Conservation (phyloP, 768 basidiomycete genomes). For the Scleroderma bovista region DNA sequence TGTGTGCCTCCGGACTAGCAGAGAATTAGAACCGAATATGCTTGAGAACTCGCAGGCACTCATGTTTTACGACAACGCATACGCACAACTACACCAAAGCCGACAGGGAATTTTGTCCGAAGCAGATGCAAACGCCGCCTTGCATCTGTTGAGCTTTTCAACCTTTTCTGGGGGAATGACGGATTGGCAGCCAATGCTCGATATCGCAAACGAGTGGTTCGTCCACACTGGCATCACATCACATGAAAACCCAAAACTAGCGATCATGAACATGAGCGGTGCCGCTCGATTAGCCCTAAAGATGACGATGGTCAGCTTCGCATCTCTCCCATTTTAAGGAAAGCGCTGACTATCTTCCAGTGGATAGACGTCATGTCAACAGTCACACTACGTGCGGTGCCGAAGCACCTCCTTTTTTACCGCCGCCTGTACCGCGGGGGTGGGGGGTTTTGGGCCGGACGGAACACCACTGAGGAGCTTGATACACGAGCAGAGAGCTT, state of each 20-base stretch:
- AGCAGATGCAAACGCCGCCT: slow-evolving; percentile 69
- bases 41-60: slow-evolving; percentile 54
- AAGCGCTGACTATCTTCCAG: slow-evolving; percentile 33
- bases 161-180: slow-evolving; percentile 61
- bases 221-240: slow-evolving; percentile 55
- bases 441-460: slow-evolving; percentile 39
- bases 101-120: slow-evolving; percentile 52
- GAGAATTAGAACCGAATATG: slow-evolving; percentile 53
- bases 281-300: slow-evolving; percentile 59
- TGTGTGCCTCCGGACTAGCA: slow-evolving; percentile 53
- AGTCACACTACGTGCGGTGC: slow-evolving; percentile 52
- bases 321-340: not conserved
- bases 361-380: slow-evolving; percentile 77
- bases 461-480: slow-evolving; percentile 31
- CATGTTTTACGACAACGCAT: slow-evolving; percentile 66
- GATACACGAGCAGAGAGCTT: slow-evolving; percentile 60
- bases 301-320: slow-evolving; percentile 61
- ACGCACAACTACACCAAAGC: slow-evolving; percentile 55
- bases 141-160: slow-evolving; percentile 72
- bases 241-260: slow-evolving; percentile 59
- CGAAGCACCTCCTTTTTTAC: slow-evolving; percentile 63
- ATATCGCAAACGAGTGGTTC: slow-evolving; percentile 74
- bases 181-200: slow-evolving; percentile 68
- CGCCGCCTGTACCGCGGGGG: slow-evolving; percentile 56
- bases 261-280: slow-evolving; percentile 49